Evolutionary conservation across 2,329 filamentous ascomycete genomes (phyloP), one percentile per base, ranked within the genome.

Genomic region (Epichloe coenophiala): DNA sequence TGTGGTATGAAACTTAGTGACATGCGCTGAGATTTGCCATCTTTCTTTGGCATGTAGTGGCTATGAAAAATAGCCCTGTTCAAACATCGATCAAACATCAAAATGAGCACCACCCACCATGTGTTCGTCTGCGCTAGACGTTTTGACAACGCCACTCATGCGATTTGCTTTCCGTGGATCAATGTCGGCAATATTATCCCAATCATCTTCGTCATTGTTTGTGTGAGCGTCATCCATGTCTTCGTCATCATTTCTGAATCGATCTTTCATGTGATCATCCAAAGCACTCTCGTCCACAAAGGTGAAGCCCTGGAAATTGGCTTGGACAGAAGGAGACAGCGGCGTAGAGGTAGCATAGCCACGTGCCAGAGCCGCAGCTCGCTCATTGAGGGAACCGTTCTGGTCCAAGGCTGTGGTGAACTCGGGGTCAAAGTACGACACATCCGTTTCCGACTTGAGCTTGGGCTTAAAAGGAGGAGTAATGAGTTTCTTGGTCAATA

Each of bases 251-350:
- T 65, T 67, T 53, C 70, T 61, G 50, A 63, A 60, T 47, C 72
- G 69, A 53, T 74, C 74, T 51, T 71, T 68, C 80, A 88, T 89
- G 57, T 93, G 84, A 55, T 91, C 88, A 48, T 97, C 90, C 51
- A 98, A 83, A 2, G 88, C 87, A 62, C 88, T 96, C 70, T 97
- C 91, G 60, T 97, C 93, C n/a, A 97, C 93, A 65, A 95, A 98
- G 0, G 93, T 98, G 68, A 98, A 98, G 36, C 93, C 93, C 62
- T 93, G 88, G 73, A 98, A 98, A 63, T 97, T 96, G 55, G 91
- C 93, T 69, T 98, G 93, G 69, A 96, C 90, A 2, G 88, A 94
- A 0, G 93, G 93, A 13, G 89, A 95, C 23, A 98, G 74, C 0
- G 93, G 93, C 0, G 93, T 98, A 13, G 88, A 95, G 7, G 88